Percentiles rank a stretch among this genome's conserved stretches.
These are phyloP conservation scores for Keithomyces neogunnii DNA, from an alignment of 2,329 filamentous ascomycete genomes.

Conservation along the genomic window DNA sequence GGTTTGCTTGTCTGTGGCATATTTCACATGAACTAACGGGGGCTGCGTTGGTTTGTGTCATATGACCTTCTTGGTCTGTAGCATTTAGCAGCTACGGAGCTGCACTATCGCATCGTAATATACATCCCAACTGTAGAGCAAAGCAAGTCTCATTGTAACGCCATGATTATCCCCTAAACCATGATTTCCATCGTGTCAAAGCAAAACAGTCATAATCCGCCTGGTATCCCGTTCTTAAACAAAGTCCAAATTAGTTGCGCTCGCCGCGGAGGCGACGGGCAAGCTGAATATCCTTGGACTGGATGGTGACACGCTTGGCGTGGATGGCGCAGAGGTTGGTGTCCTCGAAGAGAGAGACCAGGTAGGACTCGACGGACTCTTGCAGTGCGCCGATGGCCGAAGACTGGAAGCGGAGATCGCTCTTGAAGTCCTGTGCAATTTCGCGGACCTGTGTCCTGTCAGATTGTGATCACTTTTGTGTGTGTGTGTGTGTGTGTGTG, in stretches of 20 bases:
- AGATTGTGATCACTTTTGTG: constrained; percentile 4
- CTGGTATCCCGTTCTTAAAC: constrained; percentile 1
- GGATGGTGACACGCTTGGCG: constrained; percentile 98
- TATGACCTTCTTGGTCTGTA: constrained; percentile 9
- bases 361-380: constrained; percentile 97
- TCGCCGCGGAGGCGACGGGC: constrained; percentile 91
- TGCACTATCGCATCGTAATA: constrained; percentile 26
- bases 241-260: constrained; percentile 57
- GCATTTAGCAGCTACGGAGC: constrained; percentile 13
- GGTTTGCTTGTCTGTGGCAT: background rate
- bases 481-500: background rate
- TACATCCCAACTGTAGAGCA: constrained; percentile 33
- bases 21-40: background rate
- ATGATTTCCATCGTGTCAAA: constrained; percentile 28
- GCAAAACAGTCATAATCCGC: constrained; percentile 32
- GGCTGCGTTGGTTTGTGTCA: background rate
- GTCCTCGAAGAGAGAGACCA: constrained; percentile 96
- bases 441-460: constrained; percentile 59
- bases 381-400: constrained; percentile 95
- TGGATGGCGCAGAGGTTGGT: constrained; percentile 98
- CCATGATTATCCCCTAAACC: constrained; percentile 36
- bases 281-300: constrained; percentile 94
- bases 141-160: constrained; percentile 35
- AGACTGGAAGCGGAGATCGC: constrained; percentile 93
- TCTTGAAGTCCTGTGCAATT: constrained; percentile 94